Base-by-base conservation (phyloP, 2,329 filamentous ascomycete genomes). In the Ophiostoma populinum region DNA sequence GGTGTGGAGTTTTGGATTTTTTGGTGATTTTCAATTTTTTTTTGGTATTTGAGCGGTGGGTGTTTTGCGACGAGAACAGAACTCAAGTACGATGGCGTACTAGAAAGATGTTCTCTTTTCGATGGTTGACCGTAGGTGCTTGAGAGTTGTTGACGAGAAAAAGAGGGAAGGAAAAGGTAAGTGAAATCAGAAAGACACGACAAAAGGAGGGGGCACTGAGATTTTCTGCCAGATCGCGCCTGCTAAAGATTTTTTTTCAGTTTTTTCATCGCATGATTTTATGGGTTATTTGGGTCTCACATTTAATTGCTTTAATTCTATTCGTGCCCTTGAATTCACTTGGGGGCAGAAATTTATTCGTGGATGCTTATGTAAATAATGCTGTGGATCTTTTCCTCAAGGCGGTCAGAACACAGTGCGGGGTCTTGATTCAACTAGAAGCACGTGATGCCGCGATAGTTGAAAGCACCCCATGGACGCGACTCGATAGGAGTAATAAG, bases 31-130 rank as follows among this genome's bases (percentile, higher is more conserved):
- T 68, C 63, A 58, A 57, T 55, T 48, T 70, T 73, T 73, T 72
- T 72, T 70, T 55, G 50, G 57, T 56, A 55, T 67, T 67, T 58
- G 59, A 52, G 56, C 54, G 47, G 45, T 56, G 55, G 52, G 59
- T 58, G 49, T 46, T 63, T 59, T 56, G 56, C 62, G 61, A 59
- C 58, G 62, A 67, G 66, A 63, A 65, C 65, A 71, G 63, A 67
- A 61, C 65, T 60, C 53, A 58, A 63, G 64, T 59, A 66, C 64
- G 62, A 43, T 54, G 61, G 58, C 63, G 65, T 62, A 66, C 65
- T 66, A 36, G 41, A 38, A 44, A 38, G 28, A 45, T 38, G 40
- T 42, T 40, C 37, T 40, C 43, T 45, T 39, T 39, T 36, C 24
- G 13, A 20, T 22, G 28, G 37, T 48, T 50, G 56, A 52, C n/a